Evolutionary conservation across 345 rosid genomes (phyloP).

Genomic region (Ceriops decandra): DNA sequence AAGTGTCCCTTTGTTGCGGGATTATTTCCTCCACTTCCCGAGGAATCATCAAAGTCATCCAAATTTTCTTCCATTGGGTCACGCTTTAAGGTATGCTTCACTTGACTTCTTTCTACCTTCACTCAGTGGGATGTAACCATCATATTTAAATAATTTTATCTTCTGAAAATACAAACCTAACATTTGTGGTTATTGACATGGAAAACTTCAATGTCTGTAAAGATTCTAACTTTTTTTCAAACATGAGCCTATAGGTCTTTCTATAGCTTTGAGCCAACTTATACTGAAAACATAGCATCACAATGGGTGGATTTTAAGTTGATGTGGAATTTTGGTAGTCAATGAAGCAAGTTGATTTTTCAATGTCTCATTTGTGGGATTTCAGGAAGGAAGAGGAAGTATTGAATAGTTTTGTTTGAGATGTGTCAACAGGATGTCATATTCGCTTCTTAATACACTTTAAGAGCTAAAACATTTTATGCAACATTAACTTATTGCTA

Average conservation of each 20-base stretch:
- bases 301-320: background rate
- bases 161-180: background rate
- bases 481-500: background rate
- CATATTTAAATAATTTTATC: background rate
- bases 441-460: background rate
- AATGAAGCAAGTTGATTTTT: too few species aligned
- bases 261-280: background rate
- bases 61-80: slow-evolving; percentile 98
- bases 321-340: too few species aligned
- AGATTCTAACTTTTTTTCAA: too few species aligned
- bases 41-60: slow-evolving; percentile 90
- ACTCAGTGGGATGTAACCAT: background rate
- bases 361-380: too few species aligned
- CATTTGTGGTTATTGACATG: background rate
- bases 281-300: background rate
- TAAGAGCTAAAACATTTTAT: slow-evolving; percentile 3
- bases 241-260: too few species aligned
- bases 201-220: background rate
- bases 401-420: too few species aligned
- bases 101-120: slow-evolving; percentile 9
- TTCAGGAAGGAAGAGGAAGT: too few species aligned
- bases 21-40: slow-evolving; percentile 82
- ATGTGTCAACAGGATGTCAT: background rate
- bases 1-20: slow-evolving; percentile 69
- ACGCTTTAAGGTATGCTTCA: slow-evolving; percentile 74